A percentile compares a stretch with the other conserved stretches of the same genome.
Evolutionary conservation across 2,329 filamentous ascomycete species (phyloP).

Genomic region (Fusarium coffeatum): DNA sequence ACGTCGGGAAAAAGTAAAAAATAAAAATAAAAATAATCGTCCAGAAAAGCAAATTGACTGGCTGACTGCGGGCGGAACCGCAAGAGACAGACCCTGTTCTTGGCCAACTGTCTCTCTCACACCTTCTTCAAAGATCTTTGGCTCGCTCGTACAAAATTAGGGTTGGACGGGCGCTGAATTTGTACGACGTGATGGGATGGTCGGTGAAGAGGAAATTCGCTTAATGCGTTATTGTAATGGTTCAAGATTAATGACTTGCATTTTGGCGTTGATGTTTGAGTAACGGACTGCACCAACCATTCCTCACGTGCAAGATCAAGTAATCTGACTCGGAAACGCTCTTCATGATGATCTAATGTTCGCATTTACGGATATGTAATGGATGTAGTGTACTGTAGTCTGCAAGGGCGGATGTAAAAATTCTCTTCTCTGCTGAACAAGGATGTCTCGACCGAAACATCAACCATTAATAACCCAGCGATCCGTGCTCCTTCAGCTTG

Average conservation of each 20-base stretch:
- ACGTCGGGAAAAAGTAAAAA: background rate
- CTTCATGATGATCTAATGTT: background rate
- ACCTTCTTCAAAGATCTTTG: constrained; percentile 4
- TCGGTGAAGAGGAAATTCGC: constrained; percentile 22
- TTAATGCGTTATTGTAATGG: constrained; percentile 16
- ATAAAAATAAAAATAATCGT: background rate
- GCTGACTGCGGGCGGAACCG: constrained; percentile 29
- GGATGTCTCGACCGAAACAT: background rate
- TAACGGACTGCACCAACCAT: constrained; percentile 23
- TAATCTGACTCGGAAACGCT: background rate
- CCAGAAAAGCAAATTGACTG: background rate
- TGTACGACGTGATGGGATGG: background rate
- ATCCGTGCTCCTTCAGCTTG: constrained; percentile 1
- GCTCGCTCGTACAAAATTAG: constrained; percentile 14
- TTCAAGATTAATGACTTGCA: constrained; percentile 13
- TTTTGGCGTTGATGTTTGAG: constrained; percentile 4
- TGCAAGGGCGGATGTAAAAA: background rate
- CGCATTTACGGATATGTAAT: background rate
- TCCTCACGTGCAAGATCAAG: constrained; percentile 23
- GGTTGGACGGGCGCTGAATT: constrained; percentile 7
- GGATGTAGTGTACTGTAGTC: background rate
- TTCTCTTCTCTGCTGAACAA: background rate
- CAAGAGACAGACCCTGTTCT: constrained; percentile 6
- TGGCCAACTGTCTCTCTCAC: background rate
- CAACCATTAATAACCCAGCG: background rate